Evolutionary conservation across 2,329 filamentous ascomycete genomes (phyloP), one percentile per base, ranked within the genome.

Genomic region (Juglanconis sp.): DNA sequence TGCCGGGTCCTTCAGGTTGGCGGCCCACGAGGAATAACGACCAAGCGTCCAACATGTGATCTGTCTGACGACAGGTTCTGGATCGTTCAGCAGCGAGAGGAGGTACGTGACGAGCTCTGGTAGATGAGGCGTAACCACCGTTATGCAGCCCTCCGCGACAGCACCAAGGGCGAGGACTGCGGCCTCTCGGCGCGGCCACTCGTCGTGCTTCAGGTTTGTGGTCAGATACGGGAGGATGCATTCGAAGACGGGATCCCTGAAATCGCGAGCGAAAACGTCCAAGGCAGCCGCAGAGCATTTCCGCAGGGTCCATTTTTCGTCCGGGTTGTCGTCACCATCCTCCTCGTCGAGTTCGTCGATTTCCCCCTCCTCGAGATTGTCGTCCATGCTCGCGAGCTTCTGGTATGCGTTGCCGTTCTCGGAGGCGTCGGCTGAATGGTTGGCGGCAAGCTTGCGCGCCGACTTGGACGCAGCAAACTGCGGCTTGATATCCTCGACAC

Each of bases 11-110:
- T 84, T 77, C 30, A 97, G 82, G 64, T 87, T 85, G 4, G 92
- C 89, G 9, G 93, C 94, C 95, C 95, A 99, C 49, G 87, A 81
- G 5, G 95, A 96, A 74, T 97, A 99, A 50, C 95, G 86, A 17
- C 93, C 93, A 30, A 99, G 83, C 5, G 95, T 96, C 95, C 95
- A 99, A 75, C 95, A 99, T 31, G 94, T 98, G 66, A 99, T 99
- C 71, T 96, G 92, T 63, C 95, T 85, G 42, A 99, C 94, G 13
- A 98, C 89, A 13, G 95, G 92, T 74, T 97, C 92, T 1, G 83
- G 71, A 70, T 99, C 95, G 60, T 89, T 85, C 40, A 99, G 81
- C 0, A 97, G 83, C 7, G 89, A 89, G 66, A 98, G 89, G 52
- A 99, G 84, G 72, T 96, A 99, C 1, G 92, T 90, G 2, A 98